phyloP scores from a whole-genome alignment of 2,329 filamentous ascomycete species.

The Colletotrichum liriopes region DNA sequence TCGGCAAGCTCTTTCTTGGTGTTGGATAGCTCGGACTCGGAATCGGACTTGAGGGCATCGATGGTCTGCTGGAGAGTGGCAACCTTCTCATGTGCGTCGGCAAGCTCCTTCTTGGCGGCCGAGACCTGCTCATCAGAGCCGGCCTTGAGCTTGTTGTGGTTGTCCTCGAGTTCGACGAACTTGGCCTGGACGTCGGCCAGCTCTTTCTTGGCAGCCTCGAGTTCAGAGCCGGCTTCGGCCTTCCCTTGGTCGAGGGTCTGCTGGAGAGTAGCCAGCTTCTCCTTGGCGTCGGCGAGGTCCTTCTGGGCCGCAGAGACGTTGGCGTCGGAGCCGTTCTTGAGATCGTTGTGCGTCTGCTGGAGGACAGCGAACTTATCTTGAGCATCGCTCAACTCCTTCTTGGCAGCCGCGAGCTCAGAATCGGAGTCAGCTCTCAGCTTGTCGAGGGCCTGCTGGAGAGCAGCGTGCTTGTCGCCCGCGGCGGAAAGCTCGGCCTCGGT shows the following conservation, averaged over 20 bases:
- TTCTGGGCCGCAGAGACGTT: constrained; percentile 51
- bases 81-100: constrained; percentile 49
- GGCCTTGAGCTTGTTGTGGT: constrained; percentile 49
- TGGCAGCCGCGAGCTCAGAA: constrained; percentile 51
- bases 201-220: constrained; percentile 49
- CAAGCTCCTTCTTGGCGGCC: constrained; percentile 50
- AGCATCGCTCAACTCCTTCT: constrained; percentile 52
- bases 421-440: constrained; percentile 46
- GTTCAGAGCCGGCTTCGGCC: constrained; percentile 52
- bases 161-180: constrained; percentile 50
- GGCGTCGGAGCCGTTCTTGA: constrained; percentile 50
- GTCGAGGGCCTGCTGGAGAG: constrained; percentile 46
- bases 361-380: constrained; percentile 52
- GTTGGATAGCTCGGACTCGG: constrained; percentile 48
- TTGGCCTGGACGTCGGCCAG: constrained; percentile 45
- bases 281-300: constrained; percentile 48
- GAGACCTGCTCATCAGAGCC: constrained; percentile 52
- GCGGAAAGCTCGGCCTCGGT: constrained; percentile 47
- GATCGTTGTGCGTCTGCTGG: constrained; percentile 44
- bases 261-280: constrained; percentile 51
- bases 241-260: constrained; percentile 49
- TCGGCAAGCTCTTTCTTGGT: constrained; percentile 50
- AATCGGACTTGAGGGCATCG: constrained; percentile 48
- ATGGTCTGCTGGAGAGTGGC: constrained; percentile 37
- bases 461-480: constrained; percentile 40